These are phyloP conservation scores for Tricladium varicosporioides DNA, from an alignment of 2,329 filamentous ascomycete genomes.

Conservation along the genomic window DNA sequence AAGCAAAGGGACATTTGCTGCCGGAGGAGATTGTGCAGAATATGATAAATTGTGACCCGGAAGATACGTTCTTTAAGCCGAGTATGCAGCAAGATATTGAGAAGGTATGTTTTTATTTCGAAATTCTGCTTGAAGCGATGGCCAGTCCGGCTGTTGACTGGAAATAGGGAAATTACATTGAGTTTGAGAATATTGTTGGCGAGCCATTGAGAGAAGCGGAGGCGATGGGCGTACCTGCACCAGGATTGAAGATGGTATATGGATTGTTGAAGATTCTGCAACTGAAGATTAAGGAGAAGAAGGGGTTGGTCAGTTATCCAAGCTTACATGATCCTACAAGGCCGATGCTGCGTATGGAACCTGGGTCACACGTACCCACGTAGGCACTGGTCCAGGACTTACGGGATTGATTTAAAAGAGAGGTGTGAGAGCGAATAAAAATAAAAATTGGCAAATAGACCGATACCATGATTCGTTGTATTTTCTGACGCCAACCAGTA, in stretches of 20 bases:
- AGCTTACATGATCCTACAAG: neutral
- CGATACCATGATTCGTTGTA: neutral
- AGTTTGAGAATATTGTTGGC: conserved; percentile 53
- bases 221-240: conserved; percentile 48
- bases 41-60: conserved; percentile 48
- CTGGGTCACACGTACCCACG: neutral
- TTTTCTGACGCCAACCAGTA: neutral
- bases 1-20: conserved; percentile 23
- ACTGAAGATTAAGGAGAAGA: conserved; percentile 40
- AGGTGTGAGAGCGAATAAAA: too few species aligned
- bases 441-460: neutral
- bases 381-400: too few species aligned
- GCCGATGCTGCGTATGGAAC: neutral
- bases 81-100: conserved; percentile 53
- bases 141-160: neutral
- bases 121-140: neutral
- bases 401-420: too few species aligned
- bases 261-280: conserved; percentile 50
- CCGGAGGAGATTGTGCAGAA: conserved; percentile 24
- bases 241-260: conserved; percentile 51
- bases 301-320: conserved; percentile 35
- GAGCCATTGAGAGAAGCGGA: conserved; percentile 51
- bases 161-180: conserved; percentile 50
- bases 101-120: conserved; percentile 37
- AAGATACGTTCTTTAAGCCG: conserved; percentile 41